A percentile compares a stretch with the other conserved stretches of the same genome.
Conservation (phyloP, 2,329 filamentous ascomycete species). For the Diplodia mutila region DNA sequence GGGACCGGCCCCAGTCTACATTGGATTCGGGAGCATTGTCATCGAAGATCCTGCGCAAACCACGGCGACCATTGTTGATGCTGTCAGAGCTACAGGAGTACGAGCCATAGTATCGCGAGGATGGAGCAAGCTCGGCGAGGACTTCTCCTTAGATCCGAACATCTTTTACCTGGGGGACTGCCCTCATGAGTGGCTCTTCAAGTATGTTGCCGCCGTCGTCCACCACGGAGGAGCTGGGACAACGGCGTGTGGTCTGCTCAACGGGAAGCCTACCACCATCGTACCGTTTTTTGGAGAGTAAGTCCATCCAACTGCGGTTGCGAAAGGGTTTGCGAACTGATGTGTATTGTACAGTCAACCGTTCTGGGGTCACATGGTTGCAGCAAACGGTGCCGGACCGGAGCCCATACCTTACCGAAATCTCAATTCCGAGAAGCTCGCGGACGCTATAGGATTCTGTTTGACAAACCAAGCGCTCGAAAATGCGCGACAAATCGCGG, state of each 20-base stretch:
- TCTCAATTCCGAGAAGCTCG: conserved; percentile 49
- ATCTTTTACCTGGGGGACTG: conserved; percentile 57
- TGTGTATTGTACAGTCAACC: conserved; percentile 47
- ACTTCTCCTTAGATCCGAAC: conserved; percentile 30
- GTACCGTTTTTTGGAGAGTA: conserved; percentile 61
- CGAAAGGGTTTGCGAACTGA: not conserved
- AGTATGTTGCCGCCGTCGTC: conserved; percentile 58
- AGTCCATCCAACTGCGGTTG: not conserved
- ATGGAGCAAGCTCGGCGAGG: conserved; percentile 52
- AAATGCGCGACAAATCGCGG: conserved; percentile 45
- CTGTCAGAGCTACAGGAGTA: conserved; percentile 41
- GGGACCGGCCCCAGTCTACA: conserved; percentile 57
- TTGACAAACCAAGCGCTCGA: conserved; percentile 43
- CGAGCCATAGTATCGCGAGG: conserved; percentile 60
- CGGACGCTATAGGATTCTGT: conserved; percentile 51
- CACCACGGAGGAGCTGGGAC: conserved; percentile 65
- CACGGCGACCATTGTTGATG: conserved; percentile 52
- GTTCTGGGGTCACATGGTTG: conserved; percentile 60
- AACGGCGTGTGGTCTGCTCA: conserved; percentile 58
- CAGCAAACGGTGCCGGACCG: conserved; percentile 54
- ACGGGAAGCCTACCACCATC: conserved; percentile 57
- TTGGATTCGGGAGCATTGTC: conserved; percentile 62
- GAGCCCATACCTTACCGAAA: conserved; percentile 52
- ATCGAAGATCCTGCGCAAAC: conserved; percentile 54
- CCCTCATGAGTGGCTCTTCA: conserved; percentile 64